Base-by-base conservation (phyloP, 179 eudicot genomes). In the Camellia oleifera region DNA sequence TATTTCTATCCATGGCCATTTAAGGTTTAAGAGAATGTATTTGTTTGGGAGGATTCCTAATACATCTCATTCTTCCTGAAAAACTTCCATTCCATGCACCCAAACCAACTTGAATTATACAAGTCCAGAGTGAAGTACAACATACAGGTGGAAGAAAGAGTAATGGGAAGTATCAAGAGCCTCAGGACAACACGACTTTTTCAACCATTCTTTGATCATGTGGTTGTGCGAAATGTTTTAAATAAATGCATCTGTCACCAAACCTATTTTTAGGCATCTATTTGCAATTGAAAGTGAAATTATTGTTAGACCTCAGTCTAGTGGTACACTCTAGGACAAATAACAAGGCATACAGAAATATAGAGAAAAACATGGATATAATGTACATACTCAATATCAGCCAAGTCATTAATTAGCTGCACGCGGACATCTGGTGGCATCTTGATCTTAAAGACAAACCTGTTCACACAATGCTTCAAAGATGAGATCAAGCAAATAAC, bases 371-470 rank as follows among this genome's bases (percentile, higher is more conserved):
- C 12, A 76, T 52, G 67, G 64, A 67, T 32, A 32, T 32, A 32
- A 32, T 32, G 32, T 32, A 82, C 93, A 74, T 81, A 94, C 99
- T 96, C 99, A 58, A 94, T 89, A 90, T 96, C 94, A 65, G 99
- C 94, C 93, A 96, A 81, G 87, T 96, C 97, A 82, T 94, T 92
- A 65, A 96, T 90, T 65, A 96, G 85, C 77, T 86, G 90, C 81
- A 91, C 89, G 68, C 98, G 97, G 78, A 94, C 85, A 76, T 88
- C 88, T 78, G 98, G 81, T 48, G 97, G 98, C 98, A 96, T 96
- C 87, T 80, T 88, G 89, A 96, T 94, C 91, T 85, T 91, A 76
- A 96, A 96, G 68, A 93, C 98, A 82, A 96, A 96, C 99, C 99
- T 96, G 92, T 77, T 54, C 74, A 77, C 12, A 74, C 58, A 77